A percentile compares a stretch with the other conserved stretches of the same genome.
Conservation (phyloP, 345 rosid genomes). For the Rhizophora apiculata region DNA sequence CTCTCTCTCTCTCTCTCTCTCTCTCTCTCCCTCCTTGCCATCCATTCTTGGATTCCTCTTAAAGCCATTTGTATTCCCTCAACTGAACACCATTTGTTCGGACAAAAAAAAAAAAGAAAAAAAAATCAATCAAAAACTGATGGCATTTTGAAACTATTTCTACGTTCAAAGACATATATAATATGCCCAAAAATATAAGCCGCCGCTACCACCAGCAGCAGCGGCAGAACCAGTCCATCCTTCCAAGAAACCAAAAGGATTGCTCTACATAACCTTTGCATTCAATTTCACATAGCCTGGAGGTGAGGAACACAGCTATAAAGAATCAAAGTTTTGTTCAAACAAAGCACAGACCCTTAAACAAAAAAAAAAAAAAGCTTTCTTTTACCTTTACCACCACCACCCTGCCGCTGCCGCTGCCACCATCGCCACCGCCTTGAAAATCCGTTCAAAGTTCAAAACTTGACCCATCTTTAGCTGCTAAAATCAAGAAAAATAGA, state of each 20-base stretch:
- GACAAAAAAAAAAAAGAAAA: no score
- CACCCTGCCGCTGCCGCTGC: not conserved
- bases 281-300: conserved; percentile 4
- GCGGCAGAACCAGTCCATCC: conserved; percentile 22
- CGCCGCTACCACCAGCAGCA: not conserved
- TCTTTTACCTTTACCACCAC: not conserved
- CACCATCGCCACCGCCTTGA: not conserved
- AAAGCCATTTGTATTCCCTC: not conserved
- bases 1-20: not conserved
- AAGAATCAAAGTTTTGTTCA: not conserved
- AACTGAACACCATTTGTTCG: no score
- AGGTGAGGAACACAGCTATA: not conserved
- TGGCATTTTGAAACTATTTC: conserved; percentile 23
- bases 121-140: not conserved
- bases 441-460: no score
- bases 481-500: no score
- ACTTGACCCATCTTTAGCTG: no score
- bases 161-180: conserved; percentile 7
- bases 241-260: conserved; percentile 51
- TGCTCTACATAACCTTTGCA: not conserved
- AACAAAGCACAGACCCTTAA: not conserved
- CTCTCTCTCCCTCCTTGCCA: not conserved
- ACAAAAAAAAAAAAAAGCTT: not conserved
- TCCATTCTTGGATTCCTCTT: not conserved
- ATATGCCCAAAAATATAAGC: not conserved